Base-by-base conservation (phyloP, 2,329 filamentous ascomycete species). In the Thielaviopsis euricoi region DNA sequence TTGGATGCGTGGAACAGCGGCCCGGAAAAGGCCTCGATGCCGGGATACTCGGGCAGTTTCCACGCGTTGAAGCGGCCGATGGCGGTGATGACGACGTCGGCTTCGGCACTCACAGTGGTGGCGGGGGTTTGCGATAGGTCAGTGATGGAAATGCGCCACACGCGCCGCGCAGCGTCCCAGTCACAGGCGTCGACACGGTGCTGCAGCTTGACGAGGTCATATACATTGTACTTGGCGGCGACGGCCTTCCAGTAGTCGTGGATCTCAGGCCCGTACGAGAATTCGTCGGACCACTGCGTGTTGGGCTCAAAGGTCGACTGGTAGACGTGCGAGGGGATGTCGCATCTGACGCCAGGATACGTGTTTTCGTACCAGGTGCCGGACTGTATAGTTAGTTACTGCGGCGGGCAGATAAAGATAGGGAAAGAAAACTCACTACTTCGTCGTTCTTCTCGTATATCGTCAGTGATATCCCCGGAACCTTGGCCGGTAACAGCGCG, bases 361-460 rank as follows among this genome's bases (percentile, higher is more conserved):
- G 72, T 65, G 57, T 79, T 79, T 60, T 77, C 76, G 53, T 76
- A 71, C 76, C 76, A 80, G 3, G 74, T 78, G 1, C 76, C 76
- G 22, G 55, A 57, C 55, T 57, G n/a, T 23, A 15, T 23, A 3
- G 21, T n/a, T 40, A 17, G 21, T 13, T n/a, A n/a, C n/a, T n/a
- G n/a, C n/a, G n/a, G 5, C 17, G 15, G 17, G 10, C 13, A 40
- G 19, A 33, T 9, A 52, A 33, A 2, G 12, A 2, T 26, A 6
- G 58, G 33, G 46, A 58, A 21, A 17, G 25, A n/a, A 33, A 2
- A 71, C 80, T 63, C 70, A 85, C 82, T 65, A 86, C 76, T 55
- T 85, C 81, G 0, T 71, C 65, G 62, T 86, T 86, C 69, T 86
- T 87, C 65, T 87, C 83, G 56, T 80, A 80, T 43, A 87, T 81